Evolutionary conservation across 441 rosid species (phyloP).

Genomic region (Eruca vesicaria): DNA sequence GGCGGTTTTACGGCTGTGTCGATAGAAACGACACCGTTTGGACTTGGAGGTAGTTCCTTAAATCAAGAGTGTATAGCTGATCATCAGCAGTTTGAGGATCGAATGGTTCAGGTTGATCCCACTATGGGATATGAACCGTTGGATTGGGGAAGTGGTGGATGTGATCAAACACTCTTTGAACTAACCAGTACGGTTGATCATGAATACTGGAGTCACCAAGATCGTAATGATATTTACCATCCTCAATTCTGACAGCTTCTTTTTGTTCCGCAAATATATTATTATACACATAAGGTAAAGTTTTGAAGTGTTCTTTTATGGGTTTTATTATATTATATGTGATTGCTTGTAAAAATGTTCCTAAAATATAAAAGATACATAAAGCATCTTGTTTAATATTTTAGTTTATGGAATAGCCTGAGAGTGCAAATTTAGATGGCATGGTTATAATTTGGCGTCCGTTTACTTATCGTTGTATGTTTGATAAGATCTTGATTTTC

Average conservation of each 20-base stretch:
- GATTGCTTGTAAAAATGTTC: constrained; percentile 37
- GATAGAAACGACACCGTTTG: constrained; percentile 47
- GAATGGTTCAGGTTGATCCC: constrained; percentile 43
- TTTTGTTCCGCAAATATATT: background rate
- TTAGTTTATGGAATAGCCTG: constrained; percentile 15
- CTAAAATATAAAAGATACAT: constrained; percentile 18
- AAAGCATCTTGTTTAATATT: constrained; percentile 1
- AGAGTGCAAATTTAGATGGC: constrained; percentile 28
- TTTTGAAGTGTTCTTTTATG: constrained; percentile 29
- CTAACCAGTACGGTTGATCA: constrained; percentile 62
- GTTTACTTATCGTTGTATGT: constrained; percentile 32
- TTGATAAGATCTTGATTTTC: constrained; percentile 19
- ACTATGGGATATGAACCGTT: constrained; percentile 57
- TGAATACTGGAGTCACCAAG: constrained; percentile 77
- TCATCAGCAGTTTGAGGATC: constrained; percentile 45
- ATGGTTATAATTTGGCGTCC: constrained; percentile 12
- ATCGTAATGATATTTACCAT: constrained; percentile 59
- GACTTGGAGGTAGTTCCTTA: constrained; percentile 34
- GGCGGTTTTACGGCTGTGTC: constrained; percentile 56
- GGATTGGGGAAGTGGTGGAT: constrained; percentile 71
- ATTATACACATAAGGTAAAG: constrained; percentile 29
- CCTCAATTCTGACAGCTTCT: constrained; percentile 45
- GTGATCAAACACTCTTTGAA: constrained; percentile 62
- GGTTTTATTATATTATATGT: constrained; percentile 28
- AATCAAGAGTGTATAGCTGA: constrained; percentile 32